Conservation (phyloP, 495 filamentous ascomycete species). For the Letharia lupina region DNA sequence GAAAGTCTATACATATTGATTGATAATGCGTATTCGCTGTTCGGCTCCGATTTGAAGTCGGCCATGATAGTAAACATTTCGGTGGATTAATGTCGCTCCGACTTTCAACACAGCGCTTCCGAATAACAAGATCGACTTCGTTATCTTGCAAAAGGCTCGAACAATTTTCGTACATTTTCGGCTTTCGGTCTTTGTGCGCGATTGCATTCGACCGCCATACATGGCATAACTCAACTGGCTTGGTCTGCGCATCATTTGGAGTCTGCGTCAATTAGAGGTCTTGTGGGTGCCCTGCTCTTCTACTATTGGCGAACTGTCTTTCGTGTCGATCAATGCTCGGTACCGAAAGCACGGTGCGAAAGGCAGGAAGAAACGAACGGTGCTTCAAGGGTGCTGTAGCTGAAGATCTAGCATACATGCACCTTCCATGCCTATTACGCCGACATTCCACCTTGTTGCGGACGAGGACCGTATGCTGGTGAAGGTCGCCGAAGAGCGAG, state of each 20-base stretch:
- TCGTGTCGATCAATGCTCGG: not conserved
- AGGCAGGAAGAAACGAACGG: not conserved
- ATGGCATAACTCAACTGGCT: not conserved
- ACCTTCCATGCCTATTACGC: not conserved
- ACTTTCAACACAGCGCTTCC: not conserved
- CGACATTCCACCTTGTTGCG: not conserved
- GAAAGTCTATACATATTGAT: too few species aligned
- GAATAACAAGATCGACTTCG: not conserved
- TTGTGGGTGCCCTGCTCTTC: not conserved
- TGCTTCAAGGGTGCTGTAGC: not conserved
- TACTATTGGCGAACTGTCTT: not conserved
- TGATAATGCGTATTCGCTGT: not conserved
- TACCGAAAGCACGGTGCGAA: not conserved
- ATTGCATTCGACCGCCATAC: not conserved
- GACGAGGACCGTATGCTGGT: too few species aligned
- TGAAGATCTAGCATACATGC: not conserved
- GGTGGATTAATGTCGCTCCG: slow-evolving; percentile 2
- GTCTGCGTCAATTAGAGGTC: not conserved
- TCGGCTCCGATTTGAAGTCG: not conserved
- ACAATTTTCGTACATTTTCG: not conserved
- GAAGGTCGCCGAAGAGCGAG: not conserved
- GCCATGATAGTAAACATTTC: not conserved
- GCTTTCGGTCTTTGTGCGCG: not conserved
- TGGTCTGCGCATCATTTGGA: slow-evolving; percentile 1
- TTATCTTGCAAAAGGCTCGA: not conserved